Evolutionary conservation across 352 stramenopile genomes (phyloP).

Genomic region (Plasmopara halstedii): DNA sequence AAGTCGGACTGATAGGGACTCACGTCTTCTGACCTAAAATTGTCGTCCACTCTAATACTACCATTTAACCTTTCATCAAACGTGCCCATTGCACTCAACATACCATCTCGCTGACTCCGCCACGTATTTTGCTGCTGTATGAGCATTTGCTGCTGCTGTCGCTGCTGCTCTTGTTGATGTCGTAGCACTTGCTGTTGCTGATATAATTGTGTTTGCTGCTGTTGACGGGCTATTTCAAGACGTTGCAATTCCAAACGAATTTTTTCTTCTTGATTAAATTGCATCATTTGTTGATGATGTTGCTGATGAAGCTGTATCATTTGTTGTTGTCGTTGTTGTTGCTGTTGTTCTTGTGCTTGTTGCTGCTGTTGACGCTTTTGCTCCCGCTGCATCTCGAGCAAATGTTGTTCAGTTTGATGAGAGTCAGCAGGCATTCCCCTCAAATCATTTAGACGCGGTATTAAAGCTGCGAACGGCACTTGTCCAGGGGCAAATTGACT

Average conservation of each 20-base stretch:
- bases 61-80: constrained; percentile 39
- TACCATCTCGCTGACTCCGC: constrained; percentile 66
- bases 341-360: constrained; percentile 40
- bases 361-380: constrained; percentile 44
- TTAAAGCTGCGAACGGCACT: constrained; percentile 49
- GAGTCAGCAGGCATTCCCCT: constrained; percentile 12
- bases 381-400: constrained; percentile 54
- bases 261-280: constrained; percentile 50
- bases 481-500: constrained; percentile 70
- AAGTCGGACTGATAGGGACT: constrained; percentile 50
- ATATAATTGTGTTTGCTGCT: constrained; percentile 49
- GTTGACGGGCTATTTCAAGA: constrained; percentile 61
- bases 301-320: constrained; percentile 61
- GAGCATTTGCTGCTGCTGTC: constrained; percentile 66
- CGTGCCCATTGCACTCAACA: constrained; percentile 68
- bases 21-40: constrained; percentile 29
- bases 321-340: constrained; percentile 42
- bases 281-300: constrained; percentile 65
- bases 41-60: constrained; percentile 19
- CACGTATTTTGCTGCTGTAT: constrained; percentile 73
- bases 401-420: constrained; percentile 42
- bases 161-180: constrained; percentile 56
- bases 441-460: constrained; percentile 14
- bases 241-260: constrained; percentile 79
- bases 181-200: constrained; percentile 61